A percentile compares a stretch with the other conserved stretches of the same genome.
phyloP scores from a whole-genome alignment of 306 rosid species.

The Spatholobus suberectus region DNA sequence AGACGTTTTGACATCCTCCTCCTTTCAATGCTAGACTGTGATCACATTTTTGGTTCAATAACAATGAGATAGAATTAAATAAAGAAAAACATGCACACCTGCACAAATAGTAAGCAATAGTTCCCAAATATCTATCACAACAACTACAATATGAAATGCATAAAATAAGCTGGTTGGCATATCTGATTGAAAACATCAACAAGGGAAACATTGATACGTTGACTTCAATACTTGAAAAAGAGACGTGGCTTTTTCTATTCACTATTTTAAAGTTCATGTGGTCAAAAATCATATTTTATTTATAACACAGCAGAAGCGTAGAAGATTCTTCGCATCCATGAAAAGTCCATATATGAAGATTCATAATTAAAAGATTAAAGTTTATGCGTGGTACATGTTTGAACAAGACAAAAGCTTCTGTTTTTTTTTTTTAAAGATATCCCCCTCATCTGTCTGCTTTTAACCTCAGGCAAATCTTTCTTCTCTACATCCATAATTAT shows the following conservation, averaged over 20 bases:
- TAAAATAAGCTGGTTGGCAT: conserved; percentile 18
- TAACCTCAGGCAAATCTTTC: conserved; percentile 1
- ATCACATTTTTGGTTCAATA: conserved; percentile 30
- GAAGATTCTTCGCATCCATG: background rate
- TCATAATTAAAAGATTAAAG: background rate
- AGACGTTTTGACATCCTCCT: conserved; percentile 90
- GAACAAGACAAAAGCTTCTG: background rate
- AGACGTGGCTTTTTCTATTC: background rate
- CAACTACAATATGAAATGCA: background rate
- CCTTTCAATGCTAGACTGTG: conserved; percentile 90
- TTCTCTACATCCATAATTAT: background rate
- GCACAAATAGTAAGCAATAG: conserved; percentile 6
- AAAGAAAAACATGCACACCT: conserved; percentile 21
- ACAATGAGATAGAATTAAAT: conserved; percentile 18
- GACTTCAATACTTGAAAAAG: background rate
- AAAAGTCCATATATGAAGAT: conserved; percentile 8
- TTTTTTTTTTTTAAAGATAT: background rate
- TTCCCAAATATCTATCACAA: conserved; percentile 12
- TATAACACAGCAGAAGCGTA: background rate
- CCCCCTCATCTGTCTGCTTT: background rate
- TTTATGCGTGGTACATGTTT: background rate
- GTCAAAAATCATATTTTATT: background rate
- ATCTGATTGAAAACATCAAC: background rate
- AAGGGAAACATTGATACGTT: background rate
- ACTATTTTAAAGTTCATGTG: background rate